These are phyloP conservation scores for Termitomyces sp. DNA, from an alignment of 768 basidiomycete species.

Conservation along the genomic window DNA sequence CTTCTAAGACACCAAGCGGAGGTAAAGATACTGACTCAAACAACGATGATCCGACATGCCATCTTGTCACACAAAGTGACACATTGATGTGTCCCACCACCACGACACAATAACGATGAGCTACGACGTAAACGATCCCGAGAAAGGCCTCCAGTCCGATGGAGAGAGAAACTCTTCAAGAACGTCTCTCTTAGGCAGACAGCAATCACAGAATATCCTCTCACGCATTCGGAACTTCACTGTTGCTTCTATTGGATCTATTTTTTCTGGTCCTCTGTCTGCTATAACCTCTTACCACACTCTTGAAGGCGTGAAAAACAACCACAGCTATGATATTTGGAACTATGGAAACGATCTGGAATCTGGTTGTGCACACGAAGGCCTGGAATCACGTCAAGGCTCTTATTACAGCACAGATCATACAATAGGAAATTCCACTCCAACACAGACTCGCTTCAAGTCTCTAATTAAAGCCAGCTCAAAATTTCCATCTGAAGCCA, in stretches of 20 bases:
- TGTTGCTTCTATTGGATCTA: slow-evolving; percentile 16
- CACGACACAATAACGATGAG: slow-evolving; percentile 6
- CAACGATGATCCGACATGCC: not conserved
- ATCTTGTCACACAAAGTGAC: not conserved
- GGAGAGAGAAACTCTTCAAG: not conserved
- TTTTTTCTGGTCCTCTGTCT: slow-evolving; percentile 16
- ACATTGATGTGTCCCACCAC: not conserved
- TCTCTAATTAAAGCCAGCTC: slow-evolving; percentile 13
- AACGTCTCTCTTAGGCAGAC: not conserved
- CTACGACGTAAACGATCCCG: slow-evolving; percentile 11
- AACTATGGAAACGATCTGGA: slow-evolving; percentile 11
- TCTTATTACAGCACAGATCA: not conserved
- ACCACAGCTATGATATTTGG: slow-evolving; percentile 4
- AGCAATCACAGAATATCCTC: slow-evolving; percentile 11
- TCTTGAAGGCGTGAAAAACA: slow-evolving; percentile 3
- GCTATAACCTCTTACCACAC: slow-evolving; percentile 9
- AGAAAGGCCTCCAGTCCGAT: slow-evolving; percentile 4
- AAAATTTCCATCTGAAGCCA: slow-evolving; percentile 15
- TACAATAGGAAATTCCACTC: slow-evolving; percentile 10
- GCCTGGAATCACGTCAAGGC: slow-evolving; percentile 1
- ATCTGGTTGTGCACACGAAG: slow-evolving; percentile 3
- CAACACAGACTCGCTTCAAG: slow-evolving; percentile 17
- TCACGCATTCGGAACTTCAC: slow-evolving; percentile 19
- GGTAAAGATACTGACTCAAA: too few relatives aligned
- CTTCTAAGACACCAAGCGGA: not conserved